Base-by-base conservation (phyloP, 768 basidiomycete genomes). In the Royoungia palumana region DNA sequence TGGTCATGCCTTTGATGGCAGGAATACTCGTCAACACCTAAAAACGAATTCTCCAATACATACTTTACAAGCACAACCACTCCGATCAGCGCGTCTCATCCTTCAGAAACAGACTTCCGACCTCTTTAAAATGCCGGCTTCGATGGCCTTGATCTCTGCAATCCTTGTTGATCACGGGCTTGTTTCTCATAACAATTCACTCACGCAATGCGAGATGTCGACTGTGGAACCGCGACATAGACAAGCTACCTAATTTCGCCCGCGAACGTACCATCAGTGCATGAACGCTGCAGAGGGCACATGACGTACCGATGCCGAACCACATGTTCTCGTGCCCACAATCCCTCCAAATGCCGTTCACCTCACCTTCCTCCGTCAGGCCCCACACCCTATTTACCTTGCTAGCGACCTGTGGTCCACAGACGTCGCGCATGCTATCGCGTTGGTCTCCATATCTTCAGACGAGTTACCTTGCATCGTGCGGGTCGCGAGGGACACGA, bases 311-410 rank as follows among this genome's bases (percentile, higher is more conserved):
- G 17, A 63, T 11, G 25, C 54, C 56, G 19, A 67, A 65, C 64
- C 66, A 65, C 24, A 65, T 41, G 21, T 75, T 75, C 1, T 75
- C 64, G 35, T 70, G 60, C 16, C 69, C 67, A 35, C 53, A 65
- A 22, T 65, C 49, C 42, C 61, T 60, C 64, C 65, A 70, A 19
- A 59, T 56, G 2, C 77, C 73, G 2, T 72, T 65, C 21, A 81
- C 58, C 59, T 87, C 84, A 0, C 84, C 82, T 67, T 89, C 82
- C 17, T 73, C 67, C 52, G 83, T 74, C 40, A 85, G 48, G 16
- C 83, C 80, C 87, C 86, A 81, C 14, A 87, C 63, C 13, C 69
- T 66, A 28, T 74, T 71, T 49, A 83, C 68, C 60, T 73, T 69
- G 46, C 72, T 60, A 0, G 70, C 72, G 2, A 79, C 58, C 28